A percentile compares a stretch with the other conserved stretches of the same genome.
phyloP scores from a whole-genome alignment of 768 basidiomycete genomes.

The Suillus luteus region DNA sequence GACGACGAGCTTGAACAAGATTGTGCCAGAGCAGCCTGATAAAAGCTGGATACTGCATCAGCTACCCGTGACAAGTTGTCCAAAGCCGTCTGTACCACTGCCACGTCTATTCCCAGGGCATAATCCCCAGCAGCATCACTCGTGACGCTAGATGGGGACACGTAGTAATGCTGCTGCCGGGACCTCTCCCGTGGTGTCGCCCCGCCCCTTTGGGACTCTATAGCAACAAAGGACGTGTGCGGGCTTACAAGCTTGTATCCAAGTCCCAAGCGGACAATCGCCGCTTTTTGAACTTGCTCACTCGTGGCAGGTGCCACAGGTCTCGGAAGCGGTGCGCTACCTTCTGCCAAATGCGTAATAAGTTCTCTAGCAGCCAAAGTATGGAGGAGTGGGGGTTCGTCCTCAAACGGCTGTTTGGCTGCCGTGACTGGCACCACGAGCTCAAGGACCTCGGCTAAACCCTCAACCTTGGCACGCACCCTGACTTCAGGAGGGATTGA shows the following conservation, averaged over 20 bases:
- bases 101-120: background rate
- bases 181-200: conserved; percentile 17
- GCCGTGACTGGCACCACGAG: conserved; percentile 23
- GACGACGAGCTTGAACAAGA: conserved; percentile 15
- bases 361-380: conserved; percentile 54
- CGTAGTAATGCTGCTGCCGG: conserved; percentile 3
- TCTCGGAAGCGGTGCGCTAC: conserved; percentile 31
- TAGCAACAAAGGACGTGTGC: conserved; percentile 58
- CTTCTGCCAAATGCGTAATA: conserved; percentile 51
- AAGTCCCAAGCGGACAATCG: conserved; percentile 51
- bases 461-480: conserved; percentile 32
- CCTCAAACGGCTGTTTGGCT: conserved; percentile 27
- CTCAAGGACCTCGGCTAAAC: conserved; percentile 21
- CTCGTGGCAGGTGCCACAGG: conserved; percentile 26
- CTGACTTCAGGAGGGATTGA: conserved; percentile 29
- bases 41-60: conserved; percentile 17
- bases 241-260: conserved; percentile 53
- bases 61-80: conserved; percentile 18
- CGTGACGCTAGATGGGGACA: background rate
- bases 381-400: conserved; percentile 44
- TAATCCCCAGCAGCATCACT: background rate
- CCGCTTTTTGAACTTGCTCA: conserved; percentile 42
- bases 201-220: conserved; percentile 36
- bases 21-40: conserved; percentile 11
- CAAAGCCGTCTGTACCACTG: conserved; percentile 22